These are phyloP conservation scores for Serpula lacrymans DNA, from an alignment of 768 basidiomycete species.

Conservation along the genomic window DNA sequence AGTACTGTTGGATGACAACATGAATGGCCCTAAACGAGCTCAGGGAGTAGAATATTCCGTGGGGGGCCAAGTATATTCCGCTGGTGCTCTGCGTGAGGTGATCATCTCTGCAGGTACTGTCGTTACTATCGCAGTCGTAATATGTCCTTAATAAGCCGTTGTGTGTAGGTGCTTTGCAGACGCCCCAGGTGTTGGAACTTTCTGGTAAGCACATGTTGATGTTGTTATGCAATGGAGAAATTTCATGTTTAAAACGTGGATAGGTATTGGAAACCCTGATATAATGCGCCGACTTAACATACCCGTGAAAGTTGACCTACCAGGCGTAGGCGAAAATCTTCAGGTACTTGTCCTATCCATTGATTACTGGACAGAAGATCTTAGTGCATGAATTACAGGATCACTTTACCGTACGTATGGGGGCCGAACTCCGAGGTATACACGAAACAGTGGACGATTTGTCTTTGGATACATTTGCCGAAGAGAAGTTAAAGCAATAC, in stretches of 20 bases:
- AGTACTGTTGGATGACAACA: constrained; percentile 11
- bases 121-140: neutral
- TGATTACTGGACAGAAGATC: neutral
- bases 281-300: constrained; percentile 15
- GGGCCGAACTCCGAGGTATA: constrained; percentile 10
- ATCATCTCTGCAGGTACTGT: constrained; percentile 16
- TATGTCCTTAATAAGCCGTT: neutral
- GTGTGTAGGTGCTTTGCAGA: constrained; percentile 23
- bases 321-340: constrained; percentile 35
- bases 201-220: constrained; percentile 14
- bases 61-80: constrained; percentile 14
- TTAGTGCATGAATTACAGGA: constrained; percentile 10
- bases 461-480: constrained; percentile 7
- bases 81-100: constrained; percentile 15
- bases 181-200: constrained; percentile 34
- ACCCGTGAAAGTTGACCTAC: constrained; percentile 27
- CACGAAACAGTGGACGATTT: constrained; percentile 13
- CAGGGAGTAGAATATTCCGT: constrained; percentile 19
- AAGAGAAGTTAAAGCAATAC: constrained; percentile 10
- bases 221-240: neutral
- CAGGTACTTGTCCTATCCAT: constrained; percentile 10
- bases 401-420: constrained; percentile 10
- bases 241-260: neutral
- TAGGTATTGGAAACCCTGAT: constrained; percentile 12
- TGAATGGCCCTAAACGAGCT: constrained; percentile 7